Percentiles rank a stretch among this genome's conserved stretches.
Evolutionary conservation across 1,284 basidiomycete genomes (phyloP).

Genomic region (Apiotrichum sp.): DNA sequence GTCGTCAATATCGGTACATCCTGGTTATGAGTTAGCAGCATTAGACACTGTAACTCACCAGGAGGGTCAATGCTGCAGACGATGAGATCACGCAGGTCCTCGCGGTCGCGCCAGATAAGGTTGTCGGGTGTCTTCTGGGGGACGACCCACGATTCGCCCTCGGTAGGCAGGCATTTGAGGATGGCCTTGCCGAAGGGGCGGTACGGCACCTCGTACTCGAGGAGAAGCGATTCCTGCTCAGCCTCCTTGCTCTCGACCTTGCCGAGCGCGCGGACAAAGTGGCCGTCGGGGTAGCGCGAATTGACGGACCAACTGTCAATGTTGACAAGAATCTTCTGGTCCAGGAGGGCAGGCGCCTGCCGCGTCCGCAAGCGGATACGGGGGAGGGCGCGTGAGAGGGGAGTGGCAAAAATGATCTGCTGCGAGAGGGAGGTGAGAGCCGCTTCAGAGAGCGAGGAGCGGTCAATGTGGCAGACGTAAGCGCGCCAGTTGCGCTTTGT

Average conservation of each 20-base stretch:
- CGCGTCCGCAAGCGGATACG: constrained; percentile 91
- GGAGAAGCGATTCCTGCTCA: constrained; percentile 86
- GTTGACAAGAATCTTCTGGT: constrained; percentile 92
- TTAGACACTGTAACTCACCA: constrained; percentile 50
- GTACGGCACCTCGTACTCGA: constrained; percentile 97
- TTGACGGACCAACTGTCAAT: constrained; percentile 86
- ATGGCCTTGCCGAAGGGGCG: constrained; percentile 93
- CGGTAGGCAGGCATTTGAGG: constrained; percentile 77
- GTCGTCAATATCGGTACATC: constrained; percentile 98
- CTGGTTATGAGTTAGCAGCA: constrained; percentile 45
- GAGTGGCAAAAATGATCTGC: constrained; percentile 92
- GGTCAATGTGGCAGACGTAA: constrained; percentile 95
- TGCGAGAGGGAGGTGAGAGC: constrained; percentile 73
- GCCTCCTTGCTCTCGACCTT: constrained; percentile 90
- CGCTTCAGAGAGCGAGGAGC: constrained; percentile 72
- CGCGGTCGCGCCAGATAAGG: constrained; percentile 73
- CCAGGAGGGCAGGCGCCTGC: constrained; percentile 79
- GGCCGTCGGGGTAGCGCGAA: constrained; percentile 92
- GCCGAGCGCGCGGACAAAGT: constrained; percentile 90
- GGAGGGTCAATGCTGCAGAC: constrained; percentile 98
- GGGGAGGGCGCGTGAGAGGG: constrained; percentile 84
- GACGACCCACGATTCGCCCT: constrained; percentile 91
- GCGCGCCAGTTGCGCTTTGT: constrained; percentile 94
- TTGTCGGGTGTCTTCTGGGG: constrained; percentile 61
- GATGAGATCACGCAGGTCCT: constrained; percentile 78